These are phyloP conservation scores for Plasmodium chabaudi DNA, from an alignment of 169 alveolate species.

Conservation along the genomic window DNA sequence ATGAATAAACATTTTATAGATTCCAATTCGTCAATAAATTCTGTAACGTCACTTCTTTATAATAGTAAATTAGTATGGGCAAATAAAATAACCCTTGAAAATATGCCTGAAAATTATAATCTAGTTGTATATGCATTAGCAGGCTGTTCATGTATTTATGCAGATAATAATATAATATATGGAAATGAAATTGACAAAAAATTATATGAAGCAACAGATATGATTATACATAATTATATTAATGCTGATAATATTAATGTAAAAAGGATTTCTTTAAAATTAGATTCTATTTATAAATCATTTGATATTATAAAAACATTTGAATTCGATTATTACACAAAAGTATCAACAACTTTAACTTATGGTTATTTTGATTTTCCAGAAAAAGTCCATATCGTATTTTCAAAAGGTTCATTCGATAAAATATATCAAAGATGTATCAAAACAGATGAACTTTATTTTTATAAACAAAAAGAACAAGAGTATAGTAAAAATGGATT, in stretches of 20 bases:
- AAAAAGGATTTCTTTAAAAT: slow-evolving; percentile 48
- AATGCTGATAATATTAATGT: slow-evolving; percentile 38
- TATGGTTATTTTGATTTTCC: slow-evolving; percentile 54
- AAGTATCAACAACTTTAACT: slow-evolving; percentile 56
- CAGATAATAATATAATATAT: slow-evolving; percentile 32
- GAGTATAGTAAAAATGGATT: slow-evolving; percentile 74
- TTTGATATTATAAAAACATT: slow-evolving; percentile 39
- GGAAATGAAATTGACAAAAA: slow-evolving; percentile 69
- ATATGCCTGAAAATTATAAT: slow-evolving; percentile 53
- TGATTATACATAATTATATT: slow-evolving; percentile 37
- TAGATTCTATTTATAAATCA: slow-evolving; percentile 17
- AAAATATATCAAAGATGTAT: slow-evolving; percentile 61
- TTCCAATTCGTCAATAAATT: slow-evolving; percentile 55
- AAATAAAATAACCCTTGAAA: slow-evolving; percentile 45
- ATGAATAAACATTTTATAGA: slow-evolving; percentile 31
- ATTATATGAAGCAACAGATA: slow-evolving; percentile 65
- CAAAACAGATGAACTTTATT: slow-evolving; percentile 33
- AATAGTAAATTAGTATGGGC: slow-evolving; percentile 72
- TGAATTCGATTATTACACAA: slow-evolving; percentile 70
- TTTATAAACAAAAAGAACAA: slow-evolving; percentile 75
- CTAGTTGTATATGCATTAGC: slow-evolving; percentile 66
- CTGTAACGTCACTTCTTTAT: slow-evolving; percentile 52
- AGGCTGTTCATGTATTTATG: slow-evolving; percentile 66
- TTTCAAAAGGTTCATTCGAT: slow-evolving; percentile 75
- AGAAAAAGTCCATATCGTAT: slow-evolving; percentile 43